These are phyloP conservation scores for Tetradesmus obliquus DNA, from an alignment of 139 green algal genomes.

Conservation along the genomic window DNA sequence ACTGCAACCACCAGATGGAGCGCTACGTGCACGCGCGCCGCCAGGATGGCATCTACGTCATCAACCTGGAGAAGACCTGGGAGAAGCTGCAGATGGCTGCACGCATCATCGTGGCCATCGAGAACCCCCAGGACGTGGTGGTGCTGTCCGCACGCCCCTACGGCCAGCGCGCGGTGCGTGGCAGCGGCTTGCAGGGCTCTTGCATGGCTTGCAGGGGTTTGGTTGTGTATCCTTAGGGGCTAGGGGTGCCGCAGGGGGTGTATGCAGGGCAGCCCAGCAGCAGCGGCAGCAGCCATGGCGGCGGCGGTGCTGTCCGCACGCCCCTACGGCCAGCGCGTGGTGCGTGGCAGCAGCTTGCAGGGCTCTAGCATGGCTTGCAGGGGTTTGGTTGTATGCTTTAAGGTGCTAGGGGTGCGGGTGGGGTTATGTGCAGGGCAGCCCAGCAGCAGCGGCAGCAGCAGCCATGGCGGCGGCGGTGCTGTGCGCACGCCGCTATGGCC, in stretches of 20 bases:
- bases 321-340: slow-evolving; percentile 95
- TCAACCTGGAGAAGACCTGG: slow-evolving; percentile 99
- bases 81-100: slow-evolving; percentile 99
- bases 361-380: too few relatives aligned
- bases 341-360: not conserved
- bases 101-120: slow-evolving; percentile 97
- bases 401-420: too few relatives aligned
- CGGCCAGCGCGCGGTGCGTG: slow-evolving; percentile 89
- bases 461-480: slow-evolving; percentile 50
- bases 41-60: slow-evolving; percentile 96
- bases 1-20: slow-evolving; percentile 98
- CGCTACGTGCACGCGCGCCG: slow-evolving; percentile 92
- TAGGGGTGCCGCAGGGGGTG: not conserved
- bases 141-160: slow-evolving; percentile 91
- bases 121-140: slow-evolving; percentile 91
- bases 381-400: too few relatives aligned
- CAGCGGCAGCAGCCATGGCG: not conserved
- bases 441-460: not conserved
- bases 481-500: slow-evolving; percentile 92
- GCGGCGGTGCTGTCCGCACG: slow-evolving; percentile 81
- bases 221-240: too few relatives aligned
- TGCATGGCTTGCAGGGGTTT: too few relatives aligned
- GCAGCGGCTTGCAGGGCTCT: not conserved
- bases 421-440: not conserved
- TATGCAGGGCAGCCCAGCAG: not conserved